Base-by-base conservation (phyloP, 1,284 basidiomycete species). In the Tilletia caries region DNA sequence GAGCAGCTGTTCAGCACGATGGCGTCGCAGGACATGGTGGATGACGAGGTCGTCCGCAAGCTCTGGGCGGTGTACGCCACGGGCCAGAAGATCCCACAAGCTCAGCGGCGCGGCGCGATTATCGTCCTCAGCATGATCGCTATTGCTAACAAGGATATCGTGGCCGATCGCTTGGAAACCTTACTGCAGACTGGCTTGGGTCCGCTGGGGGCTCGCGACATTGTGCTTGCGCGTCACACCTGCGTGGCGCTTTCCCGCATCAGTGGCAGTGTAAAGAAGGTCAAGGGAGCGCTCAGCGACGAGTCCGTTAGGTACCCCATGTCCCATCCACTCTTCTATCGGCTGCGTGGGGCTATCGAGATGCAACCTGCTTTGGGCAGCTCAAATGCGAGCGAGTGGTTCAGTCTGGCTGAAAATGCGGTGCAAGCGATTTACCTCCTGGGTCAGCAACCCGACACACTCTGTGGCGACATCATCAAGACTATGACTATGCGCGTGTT, bases 61-160 rank as follows among this genome's bases (percentile, higher is more conserved):
- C 88, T 98, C 0, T 98, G 95, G 96, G 90, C 93, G 76, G 92
- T 96, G 48, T 98, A 98, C 83, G 75, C 75, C 41, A 74, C 75
- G n/a, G 69, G 75, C 25, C 74, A 73, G 12, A 73, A 75, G 64
- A 83, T 83, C 65, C 92, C 93, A 0, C 89, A 89, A 72, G 87
- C 87, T 33, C 95, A 98, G 83, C 88, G 95, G 34, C 88, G 93
- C 68, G 95, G 95, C 0, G 92, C 95, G 0, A 95, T 98, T 76
- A 93, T 96, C 76, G 90, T 98, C 66, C 87, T 98, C 5, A 92
- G 95, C 48, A 98, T 98, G 95, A 86, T 98, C 37, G 95, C 93
- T 0, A 85, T 94, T 10, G 92, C 95, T 0, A 91, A 88, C 77
- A 87, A 91, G 62, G 89, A 89, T 69, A 89, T 98, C 32, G 88